Evolutionary conservation across 2,329 filamentous ascomycete genomes (phyloP), one percentile per base, ranked within the genome.

Genomic region (Apiospora aurea): DNA sequence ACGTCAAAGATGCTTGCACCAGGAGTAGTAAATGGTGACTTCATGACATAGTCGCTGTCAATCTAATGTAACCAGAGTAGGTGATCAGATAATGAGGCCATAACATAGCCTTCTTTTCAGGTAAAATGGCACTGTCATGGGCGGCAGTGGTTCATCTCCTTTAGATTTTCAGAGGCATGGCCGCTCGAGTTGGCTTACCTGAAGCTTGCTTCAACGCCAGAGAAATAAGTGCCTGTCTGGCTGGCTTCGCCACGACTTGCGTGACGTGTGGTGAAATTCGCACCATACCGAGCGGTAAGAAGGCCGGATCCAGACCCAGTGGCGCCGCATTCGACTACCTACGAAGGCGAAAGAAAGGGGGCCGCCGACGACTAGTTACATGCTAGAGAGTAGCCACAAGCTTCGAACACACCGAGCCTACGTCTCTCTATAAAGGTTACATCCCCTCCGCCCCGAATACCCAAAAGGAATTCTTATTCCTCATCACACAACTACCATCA

Each of bases 401-500:
- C 57, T 6, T 64, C 57, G 34, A n/a, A 41, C 34, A 18, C 10
- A 38, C 57, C 29, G 53, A 38, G 18, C 11, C 26, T 5, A 18
- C 4, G 34, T 13, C 11, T 4, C 3, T 41, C 18, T 64, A 64
- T 64, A 64, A 64, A 64, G 18, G 57, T 4, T 4, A n/a, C 41
- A 10, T 16, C 6, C 11, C 21, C 2, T 6, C 57, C 57, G 2
- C 34, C 53, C 24, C 49, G 26, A 24, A 29, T 29, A 14, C 4
- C 38, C 26, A 6, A 21, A 13, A 18, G 18, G 1, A 38, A n/a
- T 6, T 18, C 16, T 18, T 38, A 64, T 41, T 41, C 57, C 34
- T 38, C 57, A 64, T 64, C 34, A 64, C 57, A 14, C 21, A 61
- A n/a, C 34, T 41, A 64, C 34, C 57, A 64, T 64, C 57, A 64